These are phyloP conservation scores for Cladophialophora immunda DNA, from an alignment of 2,329 filamentous ascomycete species.

Conservation along the genomic window DNA sequence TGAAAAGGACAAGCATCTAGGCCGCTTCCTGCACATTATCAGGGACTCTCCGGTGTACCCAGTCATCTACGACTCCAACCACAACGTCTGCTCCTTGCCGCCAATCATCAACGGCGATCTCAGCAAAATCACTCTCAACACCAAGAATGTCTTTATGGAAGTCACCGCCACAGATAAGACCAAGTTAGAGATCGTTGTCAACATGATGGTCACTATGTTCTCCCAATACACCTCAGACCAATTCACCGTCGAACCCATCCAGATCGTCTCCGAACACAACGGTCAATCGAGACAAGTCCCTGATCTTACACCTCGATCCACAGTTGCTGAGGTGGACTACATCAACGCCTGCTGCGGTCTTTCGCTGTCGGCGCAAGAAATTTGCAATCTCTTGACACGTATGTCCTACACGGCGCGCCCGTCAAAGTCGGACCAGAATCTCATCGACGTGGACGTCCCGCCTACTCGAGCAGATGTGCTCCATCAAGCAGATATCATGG, in stretches of 20 bases:
- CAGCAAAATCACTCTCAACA: constrained; percentile 92
- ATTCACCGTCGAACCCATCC: constrained; percentile 92
- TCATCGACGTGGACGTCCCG: constrained; percentile 84
- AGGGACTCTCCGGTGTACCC: constrained; percentile 93
- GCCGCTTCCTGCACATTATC: constrained; percentile 92
- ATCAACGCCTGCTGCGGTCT: constrained; percentile 93
- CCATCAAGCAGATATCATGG: constrained; percentile 98
- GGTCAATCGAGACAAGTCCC: constrained; percentile 81
- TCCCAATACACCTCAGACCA: constrained; percentile 85
- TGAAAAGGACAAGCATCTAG: constrained; percentile 89
- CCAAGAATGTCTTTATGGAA: constrained; percentile 95
- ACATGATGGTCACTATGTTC: constrained; percentile 98
- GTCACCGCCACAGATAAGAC: constrained; percentile 95
- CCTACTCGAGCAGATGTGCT: constrained; percentile 92
- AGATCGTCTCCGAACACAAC: constrained; percentile 93
- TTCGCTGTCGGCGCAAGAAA: constrained; percentile 73
- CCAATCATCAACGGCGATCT: constrained; percentile 98
- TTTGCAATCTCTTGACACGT: constrained; percentile 82
- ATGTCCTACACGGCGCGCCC: constrained; percentile 89
- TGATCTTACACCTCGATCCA: constrained; percentile 76
- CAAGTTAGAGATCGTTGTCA: constrained; percentile 93
- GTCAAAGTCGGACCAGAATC: constrained; percentile 71
- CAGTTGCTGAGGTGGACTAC: constrained; percentile 88
- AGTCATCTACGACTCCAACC: constrained; percentile 90
- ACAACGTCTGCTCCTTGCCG: constrained; percentile 87